Evolutionary conservation across 2,329 filamentous ascomycete genomes (phyloP).

Genomic region (Hypoxylon sp.): DNA sequence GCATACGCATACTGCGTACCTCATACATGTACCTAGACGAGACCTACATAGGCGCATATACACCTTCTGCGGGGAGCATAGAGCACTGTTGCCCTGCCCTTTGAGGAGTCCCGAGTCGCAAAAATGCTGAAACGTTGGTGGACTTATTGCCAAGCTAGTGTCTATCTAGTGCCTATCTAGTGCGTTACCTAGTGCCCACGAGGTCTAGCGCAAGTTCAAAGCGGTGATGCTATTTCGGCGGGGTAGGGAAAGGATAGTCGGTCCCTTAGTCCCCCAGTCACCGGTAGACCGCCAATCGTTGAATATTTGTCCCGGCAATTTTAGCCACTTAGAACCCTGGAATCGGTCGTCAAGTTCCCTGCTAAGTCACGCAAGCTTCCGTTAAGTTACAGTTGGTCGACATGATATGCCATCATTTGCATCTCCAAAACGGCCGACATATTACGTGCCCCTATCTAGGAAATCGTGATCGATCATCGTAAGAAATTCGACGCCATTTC

Average conservation of each 20-base stretch:
- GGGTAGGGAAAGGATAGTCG: constrained; percentile 21
- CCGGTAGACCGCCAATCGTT: constrained; percentile 29
- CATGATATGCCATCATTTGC: constrained; percentile 16
- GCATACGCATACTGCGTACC: neutral
- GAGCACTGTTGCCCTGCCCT: neutral
- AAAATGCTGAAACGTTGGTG: constrained; percentile 29
- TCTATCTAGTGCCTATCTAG: neutral
- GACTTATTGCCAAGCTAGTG: constrained; percentile 1
- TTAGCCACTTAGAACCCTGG: constrained; percentile 31
- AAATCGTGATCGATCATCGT: constrained; percentile 30
- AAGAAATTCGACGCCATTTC: constrained; percentile 18
- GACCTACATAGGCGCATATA: neutral
- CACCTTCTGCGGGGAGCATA: neutral
- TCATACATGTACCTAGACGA: neutral
- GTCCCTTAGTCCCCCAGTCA: neutral
- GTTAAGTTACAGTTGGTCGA: constrained; percentile 15
- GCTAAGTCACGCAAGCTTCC: constrained; percentile 27
- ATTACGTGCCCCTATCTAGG: constrained; percentile 19
- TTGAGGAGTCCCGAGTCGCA: constrained; percentile 14
- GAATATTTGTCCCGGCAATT: constrained; percentile 29
- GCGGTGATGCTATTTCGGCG: constrained; percentile 32
- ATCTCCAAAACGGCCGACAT: constrained; percentile 27
- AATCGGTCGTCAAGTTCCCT: constrained; percentile 28
- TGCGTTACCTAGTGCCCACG: constrained; percentile 19
- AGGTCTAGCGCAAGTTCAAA: constrained; percentile 25